Evolutionary conservation across 2,329 filamentous ascomycete genomes (phyloP).

Genomic region (Sporothrix phasma): DNA sequence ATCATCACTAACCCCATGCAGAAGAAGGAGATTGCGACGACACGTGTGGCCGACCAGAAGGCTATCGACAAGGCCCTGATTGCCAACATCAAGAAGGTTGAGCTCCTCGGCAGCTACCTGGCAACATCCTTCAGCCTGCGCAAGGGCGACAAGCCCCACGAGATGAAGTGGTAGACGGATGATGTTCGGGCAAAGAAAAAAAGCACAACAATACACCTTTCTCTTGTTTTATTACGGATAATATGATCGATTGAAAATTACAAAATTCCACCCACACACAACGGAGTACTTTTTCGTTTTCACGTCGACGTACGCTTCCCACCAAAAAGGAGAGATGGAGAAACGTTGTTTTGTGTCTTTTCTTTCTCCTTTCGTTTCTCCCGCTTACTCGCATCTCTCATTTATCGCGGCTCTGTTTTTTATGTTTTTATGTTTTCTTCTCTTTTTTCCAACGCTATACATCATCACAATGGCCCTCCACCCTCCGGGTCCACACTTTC

Average conservation of each 20-base stretch:
- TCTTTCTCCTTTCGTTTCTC: background rate
- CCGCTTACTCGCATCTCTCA: background rate
- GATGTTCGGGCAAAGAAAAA: background rate
- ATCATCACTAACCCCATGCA: slow-evolving; percentile 37
- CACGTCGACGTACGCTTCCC: background rate
- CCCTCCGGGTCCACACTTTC: background rate
- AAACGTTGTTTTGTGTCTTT: background rate
- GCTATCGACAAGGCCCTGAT: slow-evolving; percentile 93
- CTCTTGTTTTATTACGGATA: slow-evolving; percentile 3
- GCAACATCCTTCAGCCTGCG: slow-evolving; percentile 93
- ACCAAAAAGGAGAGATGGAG: background rate
- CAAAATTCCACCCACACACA: background rate
- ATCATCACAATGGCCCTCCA: slow-evolving; percentile 4
- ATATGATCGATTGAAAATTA: slow-evolving; percentile 7
- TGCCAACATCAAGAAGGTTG: slow-evolving; percentile 96
- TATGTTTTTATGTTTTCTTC: background rate
- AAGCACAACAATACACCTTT: slow-evolving; percentile 8
- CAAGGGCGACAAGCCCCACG: slow-evolving; percentile 98
- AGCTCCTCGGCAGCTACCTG: slow-evolving; percentile 88
- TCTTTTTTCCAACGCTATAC: slow-evolving; percentile 7
- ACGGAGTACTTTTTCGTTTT: background rate
- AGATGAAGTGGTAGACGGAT: slow-evolving; percentile 89
- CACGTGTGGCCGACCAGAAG: slow-evolving; percentile 95
- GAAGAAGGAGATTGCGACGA: slow-evolving; percentile 95
- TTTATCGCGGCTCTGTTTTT: background rate